Base-by-base conservation (phyloP, 805 yeast genomes). In the Starmerella cellae region DNA sequence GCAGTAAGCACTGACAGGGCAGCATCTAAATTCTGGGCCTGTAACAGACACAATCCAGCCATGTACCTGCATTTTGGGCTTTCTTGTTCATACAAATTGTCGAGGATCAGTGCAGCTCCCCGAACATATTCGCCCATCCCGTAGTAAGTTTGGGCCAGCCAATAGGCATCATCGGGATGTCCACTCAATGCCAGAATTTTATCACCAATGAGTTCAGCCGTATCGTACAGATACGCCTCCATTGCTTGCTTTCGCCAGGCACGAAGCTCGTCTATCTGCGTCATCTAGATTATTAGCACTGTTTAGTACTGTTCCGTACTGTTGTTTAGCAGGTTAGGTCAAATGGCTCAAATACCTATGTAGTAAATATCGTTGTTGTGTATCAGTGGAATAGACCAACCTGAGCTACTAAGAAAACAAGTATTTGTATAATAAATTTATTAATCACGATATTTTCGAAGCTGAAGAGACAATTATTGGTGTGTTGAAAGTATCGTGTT, bases 211-310 rank as follows among this genome's bases (percentile, higher is more conserved):
- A 77, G 84, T 53, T 80, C 88, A 0, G 97, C 96, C 0, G 96
- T 83, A 35, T 70, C 70, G 59, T 82, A 82, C 48, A 85, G 93
- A 58, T 87, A 96, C 53, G 87, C 94, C 79, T 81, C 77, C 43
- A 81, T 60, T 0, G 98, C 94, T 56, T 85, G 95, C 49, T 85
- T 93, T 37, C 97, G 66, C 98, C 97, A 91, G 23, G 82, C 65
- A 36, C 97, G 64, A 28, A 91, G 68, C 51, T 78, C 76, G 49
- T 88, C 96, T 0, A 87, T 91, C 44, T 82, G 91, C 0, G 94
- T 29, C 53, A 49, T 49, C n/a, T n/a, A n/a, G n/a, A n/a, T n/a
- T n/a, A n/a, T n/a, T n/a, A n/a, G n/a, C n/a, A n/a, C n/a, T n/a
- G n/a, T n/a, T n/a, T n/a, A n/a, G n/a, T n/a, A n/a, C n/a, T n/a